These are phyloP conservation scores for Bifiguratus adelaidae DNA, from an alignment of 192 early-diverging fungal genomes.

Conservation along the genomic window DNA sequence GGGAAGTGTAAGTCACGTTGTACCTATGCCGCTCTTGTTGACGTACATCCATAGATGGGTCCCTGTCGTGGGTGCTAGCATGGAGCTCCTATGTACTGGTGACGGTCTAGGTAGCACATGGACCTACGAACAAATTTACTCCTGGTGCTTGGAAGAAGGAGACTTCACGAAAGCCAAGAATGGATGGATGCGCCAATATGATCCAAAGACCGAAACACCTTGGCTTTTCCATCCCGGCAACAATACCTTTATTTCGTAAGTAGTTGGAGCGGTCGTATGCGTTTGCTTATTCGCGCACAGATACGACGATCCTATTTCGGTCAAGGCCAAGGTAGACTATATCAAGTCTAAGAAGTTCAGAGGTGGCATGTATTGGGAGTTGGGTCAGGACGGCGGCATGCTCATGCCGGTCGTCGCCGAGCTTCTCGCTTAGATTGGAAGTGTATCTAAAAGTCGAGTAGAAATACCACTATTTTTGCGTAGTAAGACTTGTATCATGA, in stretches of 20 bases:
- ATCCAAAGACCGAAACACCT: conserved; percentile 33
- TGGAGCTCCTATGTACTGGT: not conserved
- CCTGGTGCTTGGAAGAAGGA: too few species aligned
- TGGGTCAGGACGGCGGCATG: conserved; percentile 2
- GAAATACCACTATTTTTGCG: too few species aligned
- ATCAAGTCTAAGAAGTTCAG: conserved; percentile 1
- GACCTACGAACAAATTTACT: too few species aligned
- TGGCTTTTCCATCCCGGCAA: conserved; percentile 36
- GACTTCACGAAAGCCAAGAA: conserved; percentile 19
- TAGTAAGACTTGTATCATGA: too few species aligned
- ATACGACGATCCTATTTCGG: conserved; percentile 10
- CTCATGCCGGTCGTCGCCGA: not conserved
- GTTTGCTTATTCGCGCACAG: too few species aligned
- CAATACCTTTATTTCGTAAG: conserved; percentile 37
- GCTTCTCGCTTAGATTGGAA: too few species aligned
- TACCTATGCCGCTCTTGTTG: too few species aligned
- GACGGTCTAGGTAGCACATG: conserved; percentile 3
- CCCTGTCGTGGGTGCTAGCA: not conserved
- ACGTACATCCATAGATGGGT: not conserved
- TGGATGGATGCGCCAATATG: conserved; percentile 36
- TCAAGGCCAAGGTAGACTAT: conserved; percentile 6
- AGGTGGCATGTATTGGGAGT: conserved; percentile 10
- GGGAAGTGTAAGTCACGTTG: too few species aligned
- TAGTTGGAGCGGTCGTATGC: too few species aligned
- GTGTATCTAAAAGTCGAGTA: too few species aligned